Base-by-base conservation (phyloP, 371 early-diverging fungal species). In the Scutellospora calospora region DNA sequence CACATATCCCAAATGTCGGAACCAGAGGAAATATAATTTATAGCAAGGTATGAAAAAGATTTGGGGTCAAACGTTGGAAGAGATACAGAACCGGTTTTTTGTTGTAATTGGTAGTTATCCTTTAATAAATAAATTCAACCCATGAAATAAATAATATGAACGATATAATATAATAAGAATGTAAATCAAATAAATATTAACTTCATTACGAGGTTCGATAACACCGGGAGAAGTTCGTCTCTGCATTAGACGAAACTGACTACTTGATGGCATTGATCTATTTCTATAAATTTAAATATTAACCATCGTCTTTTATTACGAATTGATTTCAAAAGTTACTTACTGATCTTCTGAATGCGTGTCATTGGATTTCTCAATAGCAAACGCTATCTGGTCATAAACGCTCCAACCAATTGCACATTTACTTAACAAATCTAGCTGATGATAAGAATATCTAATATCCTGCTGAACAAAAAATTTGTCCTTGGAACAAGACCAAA, bases 401-500 rank as follows among this genome's bases (percentile, higher is more conserved):
- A 89, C 86, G 76, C 91, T 94, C 95, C 95, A 95, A 0, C 89
- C 88, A 62, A 88, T 82, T 0, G 89, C 92, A 60, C 88, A 87
- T 41, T 89, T 86, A 57, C 87, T 87, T 12, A 93, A 82, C 8
- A 85, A 82, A 59, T 74, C 87, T 5, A 87, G 78, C 16, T 87
- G 92, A 45, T 81, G 86, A 83, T 88, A 89, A 0, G 88, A 89
- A 60, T n/a, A 81, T 52, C 80, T 79, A 33, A 91, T 86, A 71
- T 89, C 86, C 77, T 87, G 93, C 73, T 86, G 88, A 76, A 87
- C 88, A 80, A 95, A 93, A 79, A 65, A 89, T 77, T 92, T 90
- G 81, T 97, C 96, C 80, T 95, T 96, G 5, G 94, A 92, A n/a
- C 91, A 91, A 0, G 94, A 90, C 84, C 93, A 91, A 3, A 97